Evolutionary conservation across 148 eudicot species (phyloP).

Genomic region (Rhododendron simsii): DNA sequence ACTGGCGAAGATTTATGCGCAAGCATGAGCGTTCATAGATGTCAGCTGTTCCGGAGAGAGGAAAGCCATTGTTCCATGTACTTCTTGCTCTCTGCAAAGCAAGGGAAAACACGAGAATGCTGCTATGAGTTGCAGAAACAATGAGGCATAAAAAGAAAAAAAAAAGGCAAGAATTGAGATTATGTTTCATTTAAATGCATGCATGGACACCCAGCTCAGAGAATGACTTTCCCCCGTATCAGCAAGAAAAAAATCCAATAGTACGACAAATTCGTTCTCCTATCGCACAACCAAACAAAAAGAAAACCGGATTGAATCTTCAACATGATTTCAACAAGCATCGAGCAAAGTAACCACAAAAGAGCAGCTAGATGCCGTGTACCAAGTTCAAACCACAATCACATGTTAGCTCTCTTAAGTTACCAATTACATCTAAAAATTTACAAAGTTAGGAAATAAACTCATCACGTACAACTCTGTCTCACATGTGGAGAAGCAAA

Average conservation of each 20-base stretch:
- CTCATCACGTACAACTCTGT: not conserved
- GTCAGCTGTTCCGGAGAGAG: constrained; percentile 46
- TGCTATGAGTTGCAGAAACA: not conserved
- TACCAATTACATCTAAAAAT: not conserved
- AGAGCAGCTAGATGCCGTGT: not conserved
- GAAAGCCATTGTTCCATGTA: constrained; percentile 66
- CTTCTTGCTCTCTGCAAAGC: constrained; percentile 28
- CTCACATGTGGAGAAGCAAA: not conserved
- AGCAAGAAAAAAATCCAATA: not conserved
- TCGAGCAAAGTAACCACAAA: not conserved
- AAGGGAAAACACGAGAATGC: not conserved
- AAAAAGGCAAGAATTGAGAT: not conserved
- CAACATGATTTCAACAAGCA: not conserved
- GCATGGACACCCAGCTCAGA: not conserved
- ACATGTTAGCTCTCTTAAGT: not conserved
- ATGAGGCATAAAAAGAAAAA: not conserved
- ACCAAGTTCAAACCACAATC: not conserved
- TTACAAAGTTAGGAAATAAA: not conserved
- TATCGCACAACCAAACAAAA: not conserved
- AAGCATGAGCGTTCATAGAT: not conserved
- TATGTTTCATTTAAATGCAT: not conserved
- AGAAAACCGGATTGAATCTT: not conserved
- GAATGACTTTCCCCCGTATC: not conserved
- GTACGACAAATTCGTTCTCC: not conserved
- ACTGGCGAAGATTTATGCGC: not conserved